These are phyloP conservation scores for Chamaenerion angustifolium DNA, from an alignment of 345 rosid genomes.

Conservation along the genomic window DNA sequence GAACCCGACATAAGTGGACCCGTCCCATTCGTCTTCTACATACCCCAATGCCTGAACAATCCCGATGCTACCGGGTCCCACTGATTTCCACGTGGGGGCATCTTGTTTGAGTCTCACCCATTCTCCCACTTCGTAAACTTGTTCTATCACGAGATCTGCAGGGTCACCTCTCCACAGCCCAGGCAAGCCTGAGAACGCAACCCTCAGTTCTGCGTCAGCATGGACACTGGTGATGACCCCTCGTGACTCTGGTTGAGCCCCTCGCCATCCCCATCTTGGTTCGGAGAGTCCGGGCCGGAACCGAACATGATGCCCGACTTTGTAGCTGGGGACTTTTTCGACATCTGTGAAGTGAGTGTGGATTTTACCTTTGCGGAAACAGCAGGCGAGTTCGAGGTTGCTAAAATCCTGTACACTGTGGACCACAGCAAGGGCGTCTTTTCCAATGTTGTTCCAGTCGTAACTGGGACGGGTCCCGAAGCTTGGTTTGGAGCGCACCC, in stretches of 20 bases:
- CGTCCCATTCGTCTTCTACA: conserved; percentile 75
- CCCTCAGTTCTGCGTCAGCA: conserved; percentile 86
- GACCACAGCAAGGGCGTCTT: conserved; percentile 81
- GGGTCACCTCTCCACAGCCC: conserved; percentile 94
- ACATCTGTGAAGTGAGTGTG: conserved; percentile 67
- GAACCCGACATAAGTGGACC: conserved; percentile 59
- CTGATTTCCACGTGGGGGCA: conserved; percentile 59
- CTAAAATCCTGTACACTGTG: conserved; percentile 86
- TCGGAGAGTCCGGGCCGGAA: conserved; percentile 66
- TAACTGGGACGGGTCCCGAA: conserved; percentile 87
- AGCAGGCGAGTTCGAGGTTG: conserved; percentile 82
- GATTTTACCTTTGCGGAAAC: conserved; percentile 85
- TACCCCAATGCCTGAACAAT: conserved; percentile 80
- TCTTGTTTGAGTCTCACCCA: conserved; percentile 68
- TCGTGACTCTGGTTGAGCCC: conserved; percentile 53
- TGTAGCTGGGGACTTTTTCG: conserved; percentile 66
- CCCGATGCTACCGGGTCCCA: conserved; percentile 72
- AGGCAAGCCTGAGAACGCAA: conserved; percentile 71
- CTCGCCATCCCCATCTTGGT: conserved; percentile 99
- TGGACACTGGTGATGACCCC: conserved; percentile 77
- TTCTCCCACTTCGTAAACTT: conserved; percentile 77
- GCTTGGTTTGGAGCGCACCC: conserved; percentile 91
- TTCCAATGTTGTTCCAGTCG: conserved; percentile 82
- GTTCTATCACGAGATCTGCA: conserved; percentile 67
- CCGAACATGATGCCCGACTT: conserved; percentile 76